Evolutionary conservation across 2,329 filamentous ascomycete genomes (phyloP), one percentile per base, ranked within the genome.

Genomic region (Beauveria sp.): DNA sequence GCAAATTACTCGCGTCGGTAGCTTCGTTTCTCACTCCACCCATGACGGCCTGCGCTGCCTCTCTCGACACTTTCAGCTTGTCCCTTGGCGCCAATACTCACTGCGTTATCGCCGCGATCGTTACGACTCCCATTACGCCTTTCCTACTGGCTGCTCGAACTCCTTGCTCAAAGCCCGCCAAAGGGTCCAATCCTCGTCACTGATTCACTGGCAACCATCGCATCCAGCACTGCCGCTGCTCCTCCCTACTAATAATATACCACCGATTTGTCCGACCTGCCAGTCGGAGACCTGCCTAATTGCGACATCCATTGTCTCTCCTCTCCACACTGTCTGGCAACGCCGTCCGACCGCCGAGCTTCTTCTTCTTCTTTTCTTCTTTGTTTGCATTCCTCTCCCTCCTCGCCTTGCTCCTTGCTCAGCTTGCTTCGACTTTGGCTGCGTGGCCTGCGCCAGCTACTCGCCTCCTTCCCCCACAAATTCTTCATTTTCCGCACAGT

Each of bases 221-320:
- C 12, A 37, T 16, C 34, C 34, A 37, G 34, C 34, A 16, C 34
- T 37, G 34, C 48, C n/a, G 20, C 51, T 37, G 28, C 51, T 55
- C 26, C 54, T 26, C 41, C 54, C 26, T 18, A 30, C 34, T 50
- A 51, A 14, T 14, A 10, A 14, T 14, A 10, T 16, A 37, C 34
- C 14, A 30, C 44, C 44, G 40, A 46, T 37, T 48, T 34, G 53
- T 55, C 54, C 54, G 43, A 26, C 46, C 24, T 24, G n/a, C 20
- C 48, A 30, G 22, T 34, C 40, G 48, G 46, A 46, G 55, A 50
- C 55, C 55, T 51, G 55, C 55, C 55, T 58, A 51, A 58, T 51
- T 51, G 30, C 55, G 28, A 26, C 44, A 6, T 34, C 54, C 22
- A 43, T 58, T 58, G 34, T 51, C 34, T 44, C 12, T 34, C 46